Conservation (phyloP, 2,329 filamentous ascomycete genomes). For the Hypoxylon sp. region DNA sequence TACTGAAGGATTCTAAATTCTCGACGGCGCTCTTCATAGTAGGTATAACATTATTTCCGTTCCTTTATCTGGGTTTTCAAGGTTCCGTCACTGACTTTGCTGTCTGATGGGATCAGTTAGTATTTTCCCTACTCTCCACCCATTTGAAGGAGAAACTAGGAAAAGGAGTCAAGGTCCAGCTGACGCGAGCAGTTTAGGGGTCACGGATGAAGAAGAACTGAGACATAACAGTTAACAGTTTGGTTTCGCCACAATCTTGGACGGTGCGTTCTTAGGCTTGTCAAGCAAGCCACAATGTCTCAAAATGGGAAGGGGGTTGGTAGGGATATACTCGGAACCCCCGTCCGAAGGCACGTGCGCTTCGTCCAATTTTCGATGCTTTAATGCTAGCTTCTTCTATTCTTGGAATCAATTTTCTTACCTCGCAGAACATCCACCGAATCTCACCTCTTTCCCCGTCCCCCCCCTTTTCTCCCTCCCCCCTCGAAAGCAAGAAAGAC, state of each 20-base stretch:
- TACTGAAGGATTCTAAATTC: constrained; percentile 14
- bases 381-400: constrained; percentile 25
- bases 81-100: neutral
- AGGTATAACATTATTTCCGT: neutral
- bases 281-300: constrained; percentile 22
- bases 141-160: neutral
- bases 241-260: constrained; percentile 17
- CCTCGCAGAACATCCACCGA: neutral
- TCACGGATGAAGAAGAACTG: neutral
- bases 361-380: constrained; percentile 8
- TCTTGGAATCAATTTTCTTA: constrained; percentile 13
- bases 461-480: neutral
- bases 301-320: constrained; percentile 8
- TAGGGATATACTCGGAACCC: constrained; percentile 12
- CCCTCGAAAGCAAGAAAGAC: neutral
- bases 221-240: neutral
- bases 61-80: neutral
- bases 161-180: neutral
- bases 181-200: constrained; percentile 4
- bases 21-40: neutral
- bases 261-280: neutral
- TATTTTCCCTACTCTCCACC: neutral
- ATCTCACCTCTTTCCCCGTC: neutral
- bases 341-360: constrained; percentile 15
- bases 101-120: neutral